Conservation (phyloP, 306 rosid species). For the Prunus persica region Prunus_persica_NCBIv2 NC_034009.1:9276001-9276500, state of each 20-base stretch:
- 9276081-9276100: background rate
- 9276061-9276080: background rate
- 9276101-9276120: background rate
- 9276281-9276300: background rate
- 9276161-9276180: background rate
- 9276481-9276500: constrained; percentile 22
- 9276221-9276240: background rate
- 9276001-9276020: background rate
- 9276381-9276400: constrained; percentile 1
- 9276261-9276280: background rate
- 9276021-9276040: background rate
- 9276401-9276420: constrained; percentile 2
- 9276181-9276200: too few relatives aligned
- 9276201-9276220: too few relatives aligned
- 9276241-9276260: background rate
- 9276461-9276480: background rate
- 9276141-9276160: background rate
- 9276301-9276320: background rate
- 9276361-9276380: constrained; percentile 9
- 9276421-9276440: background rate
- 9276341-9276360: background rate
- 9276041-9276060: background rate
- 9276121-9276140: background rate
- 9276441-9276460: background rate
- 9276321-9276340: constrained; percentile 3